These are phyloP conservation scores for Cicer pinnatifidum DNA, from an alignment of 306 rosid genomes.

Conservation along the genomic window DNA sequence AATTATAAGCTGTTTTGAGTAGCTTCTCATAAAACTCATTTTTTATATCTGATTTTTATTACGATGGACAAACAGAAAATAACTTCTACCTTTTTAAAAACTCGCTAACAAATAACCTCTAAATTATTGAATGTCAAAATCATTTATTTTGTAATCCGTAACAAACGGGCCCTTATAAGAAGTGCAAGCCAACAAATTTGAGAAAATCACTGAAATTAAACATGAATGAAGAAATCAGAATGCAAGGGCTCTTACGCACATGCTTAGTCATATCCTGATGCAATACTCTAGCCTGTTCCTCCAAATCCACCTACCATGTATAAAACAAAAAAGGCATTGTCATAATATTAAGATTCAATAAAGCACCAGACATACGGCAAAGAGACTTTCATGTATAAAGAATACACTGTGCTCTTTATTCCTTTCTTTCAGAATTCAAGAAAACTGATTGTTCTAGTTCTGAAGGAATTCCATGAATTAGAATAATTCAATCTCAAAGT, in stretches of 20 bases:
- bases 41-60: too few species aligned
- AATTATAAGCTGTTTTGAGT: too few species aligned
- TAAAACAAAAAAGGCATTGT: conserved; percentile 39
- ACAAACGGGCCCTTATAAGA: background rate
- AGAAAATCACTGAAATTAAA: conserved; percentile 29
- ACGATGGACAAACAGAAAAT: too few species aligned
- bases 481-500: conserved; percentile 11
- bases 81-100: too few species aligned
- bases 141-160: too few species aligned
- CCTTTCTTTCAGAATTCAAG: conserved; percentile 36
- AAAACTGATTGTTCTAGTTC: conserved; percentile 25
- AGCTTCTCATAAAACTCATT: too few species aligned
- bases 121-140: too few species aligned
- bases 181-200: conserved; percentile 18
- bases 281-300: conserved; percentile 66
- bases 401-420: conserved; percentile 21
- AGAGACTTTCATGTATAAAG: conserved; percentile 12
- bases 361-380: conserved; percentile 23
- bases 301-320: conserved; percentile 72
- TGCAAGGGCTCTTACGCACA: conserved; percentile 55
- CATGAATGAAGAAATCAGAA: conserved; percentile 39
- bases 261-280: conserved; percentile 83
- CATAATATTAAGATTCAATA: conserved; percentile 36
- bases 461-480: conserved; percentile 35
- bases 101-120: too few species aligned